Base-by-base conservation (phyloP, 768 basidiomycete species). In the Leccinum barrowsii region DNA sequence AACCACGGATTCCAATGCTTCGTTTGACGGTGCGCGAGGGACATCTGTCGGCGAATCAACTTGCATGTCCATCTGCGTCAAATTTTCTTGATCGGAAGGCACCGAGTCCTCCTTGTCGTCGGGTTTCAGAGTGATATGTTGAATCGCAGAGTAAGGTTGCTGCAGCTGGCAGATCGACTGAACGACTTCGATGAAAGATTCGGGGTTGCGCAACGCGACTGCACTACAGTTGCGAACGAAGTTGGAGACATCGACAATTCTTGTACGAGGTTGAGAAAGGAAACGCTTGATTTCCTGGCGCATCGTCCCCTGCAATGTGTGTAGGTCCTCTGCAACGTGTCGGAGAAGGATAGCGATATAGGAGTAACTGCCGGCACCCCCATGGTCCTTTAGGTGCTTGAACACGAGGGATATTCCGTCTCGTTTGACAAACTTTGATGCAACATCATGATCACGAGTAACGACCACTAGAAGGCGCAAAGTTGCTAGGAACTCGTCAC, bases 321-420 rank as follows among this genome's bases (percentile, higher is more conserved):
- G 68, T 2, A 78, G 66, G 62, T 94, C 92, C 73, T 99, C 97
- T 51, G 95, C 84, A 54, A 92, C 75, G 68, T 99, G 97, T 7
- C 97, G 88, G n/a, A 98, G 77, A 60, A 98, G 89, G 66, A 89
- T 90, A 44, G 87, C 85, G 55, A 94, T 82, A 70, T 94, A 92
- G 0, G 90, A 85, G 49, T 92, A 92, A 62, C 86, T 88, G 19
- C 89, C 86, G 28, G 78, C 72, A 15, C 86, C 80, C 0, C 85
- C 76, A 5, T 79, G 75, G 17, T 77, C 74, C 62, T 83, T 83
- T 63, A 94, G 77, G 30, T 86, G 83, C 55, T 80, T 78, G 74
- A 96, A 86, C 19, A 97, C 76, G 19, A 78, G 70, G 0, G 72
- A 59, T 13, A 94, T 73, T 1, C 90, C 93, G 52, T 85, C 82